phyloP scores from a whole-genome alignment of 306 rosid species.

The Psophocarpus tetragonolobus region DNA sequence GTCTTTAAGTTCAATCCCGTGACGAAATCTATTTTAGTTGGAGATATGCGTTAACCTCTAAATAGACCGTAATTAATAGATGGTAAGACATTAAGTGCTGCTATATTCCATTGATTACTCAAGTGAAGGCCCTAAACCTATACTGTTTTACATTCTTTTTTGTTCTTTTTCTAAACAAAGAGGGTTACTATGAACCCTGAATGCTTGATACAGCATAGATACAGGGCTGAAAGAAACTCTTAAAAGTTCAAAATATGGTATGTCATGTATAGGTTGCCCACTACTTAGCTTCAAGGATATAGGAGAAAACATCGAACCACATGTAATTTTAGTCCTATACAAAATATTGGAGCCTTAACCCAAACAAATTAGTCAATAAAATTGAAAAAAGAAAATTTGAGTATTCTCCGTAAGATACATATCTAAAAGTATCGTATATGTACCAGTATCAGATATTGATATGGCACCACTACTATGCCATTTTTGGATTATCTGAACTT shows the following conservation, averaged over 20 bases:
- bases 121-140: not conserved
- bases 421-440: not conserved
- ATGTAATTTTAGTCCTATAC: not conserved
- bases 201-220: not conserved
- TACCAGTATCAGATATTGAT: not conserved
- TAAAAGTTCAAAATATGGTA: not conserved
- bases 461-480: not conserved
- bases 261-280: not conserved
- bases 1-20: slow-evolving; percentile 7
- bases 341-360: not conserved
- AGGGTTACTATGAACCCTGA: not conserved
- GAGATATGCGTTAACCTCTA: not conserved
- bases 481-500: not conserved
- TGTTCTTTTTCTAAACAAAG: not conserved
- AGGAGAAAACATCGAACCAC: not conserved
- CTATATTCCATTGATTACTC: not conserved
- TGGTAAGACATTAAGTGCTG: not conserved
- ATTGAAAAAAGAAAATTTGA: not conserved
- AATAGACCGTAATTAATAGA: not conserved
- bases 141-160: not conserved
- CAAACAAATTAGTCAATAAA: not conserved
- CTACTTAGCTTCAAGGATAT: not conserved
- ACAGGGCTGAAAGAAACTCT: not conserved
- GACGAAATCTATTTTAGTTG: not conserved
- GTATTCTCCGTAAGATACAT: not conserved